Evolutionary conservation across 106 monocot genomes (phyloP), one percentile per base, ranked within the genome.

Genomic region (Apostasia shenzhenica): DNA sequence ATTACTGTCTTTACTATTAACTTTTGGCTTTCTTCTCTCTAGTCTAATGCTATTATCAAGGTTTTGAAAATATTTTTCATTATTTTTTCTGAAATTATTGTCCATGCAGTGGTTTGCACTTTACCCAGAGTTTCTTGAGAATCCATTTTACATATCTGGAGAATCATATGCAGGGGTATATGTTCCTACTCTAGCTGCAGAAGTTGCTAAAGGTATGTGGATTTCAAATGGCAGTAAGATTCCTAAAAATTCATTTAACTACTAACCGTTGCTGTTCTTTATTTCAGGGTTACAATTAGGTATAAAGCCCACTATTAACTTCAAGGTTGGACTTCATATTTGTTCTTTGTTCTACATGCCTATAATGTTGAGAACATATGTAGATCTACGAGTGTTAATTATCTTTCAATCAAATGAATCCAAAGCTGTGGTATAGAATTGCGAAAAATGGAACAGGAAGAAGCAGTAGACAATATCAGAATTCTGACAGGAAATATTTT

Each of bases 121-220:
- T 49, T 95, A 95, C 45, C 88, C 94, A 11, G 91, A 95, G 75
- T 95, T 91, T 46, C 88, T 85, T 41, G 48, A 38, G 37, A 95
- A 95, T 69, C 81, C 88, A 13, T 95, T 95, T 76, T 95, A 77
- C 41, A 91, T 95, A 56, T 11, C 83, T 61, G 94, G 94, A 10
- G 94, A 95, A 67, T 91, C 94, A 42, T 95, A 91, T 86, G 91
- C 94, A 41, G 94, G 94, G 14, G 81, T 95, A 2, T 95, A 95
- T 69, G 83, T 95, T 63, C 94, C 91, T 13, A 95, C 94, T 45
- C 88, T 95, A 78, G 70, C 91, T 42, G 44, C 69, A 70, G 88
- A 85, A 72, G 91, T 95, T 81, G 94, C 52, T 41, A 79, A 86
- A 78, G 94, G 94, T 90, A 68, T 48, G 12, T 4, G 59, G 2